phyloP scores from a whole-genome alignment of 441 rosid species.

The Adansonia madagascariensis region DNA sequence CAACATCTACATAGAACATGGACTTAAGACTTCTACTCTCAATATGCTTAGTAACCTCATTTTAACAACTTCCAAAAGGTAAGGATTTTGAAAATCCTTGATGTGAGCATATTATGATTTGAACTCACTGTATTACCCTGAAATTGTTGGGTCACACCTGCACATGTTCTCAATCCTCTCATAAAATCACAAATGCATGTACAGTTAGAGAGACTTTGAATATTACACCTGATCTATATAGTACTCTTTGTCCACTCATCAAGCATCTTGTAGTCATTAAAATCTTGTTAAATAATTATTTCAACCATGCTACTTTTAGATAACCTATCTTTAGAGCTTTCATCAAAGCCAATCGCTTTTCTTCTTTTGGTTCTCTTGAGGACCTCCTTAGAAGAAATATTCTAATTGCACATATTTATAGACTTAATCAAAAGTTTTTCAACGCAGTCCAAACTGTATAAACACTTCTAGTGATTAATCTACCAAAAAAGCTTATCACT shows the following conservation, averaged over 20 bases:
- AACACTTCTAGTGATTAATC: conserved; percentile 10
- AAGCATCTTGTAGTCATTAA: conserved; percentile 9
- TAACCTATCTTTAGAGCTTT: not conserved
- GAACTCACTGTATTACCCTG: conserved; percentile 1
- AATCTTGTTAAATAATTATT: not conserved
- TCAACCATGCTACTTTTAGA: not conserved
- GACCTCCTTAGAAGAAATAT: conserved; percentile 12
- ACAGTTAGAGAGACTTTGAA: not conserved
- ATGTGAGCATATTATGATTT: not conserved
- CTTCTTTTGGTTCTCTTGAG: not conserved
- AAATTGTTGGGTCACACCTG: not conserved
- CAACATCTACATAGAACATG: not conserved
- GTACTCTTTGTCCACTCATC: not conserved
- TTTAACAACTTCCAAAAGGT: not conserved
- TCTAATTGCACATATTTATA: not conserved
- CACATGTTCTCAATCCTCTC: not conserved
- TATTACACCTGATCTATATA: not conserved
- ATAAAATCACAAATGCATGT: not conserved
- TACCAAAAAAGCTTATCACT: not conserved
- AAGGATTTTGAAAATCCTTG: not conserved
- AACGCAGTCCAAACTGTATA: conserved; percentile 7
- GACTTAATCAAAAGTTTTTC: not conserved
- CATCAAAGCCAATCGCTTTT: not conserved
- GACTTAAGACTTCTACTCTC: not conserved
- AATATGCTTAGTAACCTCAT: not conserved